Conservation (phyloP, 352 stramenopile species). For the Albugo candida region DNA sequence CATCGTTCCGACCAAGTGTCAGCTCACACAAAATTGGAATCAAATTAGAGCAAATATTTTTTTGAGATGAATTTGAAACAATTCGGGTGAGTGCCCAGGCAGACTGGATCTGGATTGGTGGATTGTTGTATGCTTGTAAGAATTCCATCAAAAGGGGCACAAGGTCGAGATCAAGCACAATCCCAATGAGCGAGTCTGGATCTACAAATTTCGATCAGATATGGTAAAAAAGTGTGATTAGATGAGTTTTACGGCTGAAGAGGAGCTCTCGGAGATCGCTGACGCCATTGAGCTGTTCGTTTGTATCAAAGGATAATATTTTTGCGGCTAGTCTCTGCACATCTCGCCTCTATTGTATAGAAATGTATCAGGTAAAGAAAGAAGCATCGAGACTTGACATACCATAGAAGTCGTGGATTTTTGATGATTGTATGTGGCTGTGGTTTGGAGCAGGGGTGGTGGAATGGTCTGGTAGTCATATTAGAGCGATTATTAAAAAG, state of each 20-base stretch:
- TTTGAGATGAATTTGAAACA: conserved; percentile 91
- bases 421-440: background rate
- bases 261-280: conserved; percentile 95
- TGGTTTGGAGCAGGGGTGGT: conserved; percentile 1
- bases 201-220: conserved; percentile 41
- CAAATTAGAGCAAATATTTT: conserved; percentile 93
- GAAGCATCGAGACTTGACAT: background rate
- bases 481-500: background rate
- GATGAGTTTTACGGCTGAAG: conserved; percentile 69
- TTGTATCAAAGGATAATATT: conserved; percentile 85
- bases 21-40: conserved; percentile 95
- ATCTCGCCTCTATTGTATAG: conserved; percentile 66
- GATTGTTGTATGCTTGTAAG: conserved; percentile 84
- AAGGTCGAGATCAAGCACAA: conserved; percentile 94
- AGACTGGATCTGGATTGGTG: conserved; percentile 94
- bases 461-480: no score
- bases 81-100: conserved; percentile 99
- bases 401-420: background rate
- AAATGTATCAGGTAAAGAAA: background rate
- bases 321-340: conserved; percentile 88
- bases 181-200: conserved; percentile 94
- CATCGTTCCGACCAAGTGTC: conserved; percentile 91
- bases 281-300: conserved; percentile 86
- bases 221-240: conserved; percentile 3
- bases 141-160: conserved; percentile 96